Conservation (phyloP, 805 yeast species). For the Candida stauntonica region DNA sequence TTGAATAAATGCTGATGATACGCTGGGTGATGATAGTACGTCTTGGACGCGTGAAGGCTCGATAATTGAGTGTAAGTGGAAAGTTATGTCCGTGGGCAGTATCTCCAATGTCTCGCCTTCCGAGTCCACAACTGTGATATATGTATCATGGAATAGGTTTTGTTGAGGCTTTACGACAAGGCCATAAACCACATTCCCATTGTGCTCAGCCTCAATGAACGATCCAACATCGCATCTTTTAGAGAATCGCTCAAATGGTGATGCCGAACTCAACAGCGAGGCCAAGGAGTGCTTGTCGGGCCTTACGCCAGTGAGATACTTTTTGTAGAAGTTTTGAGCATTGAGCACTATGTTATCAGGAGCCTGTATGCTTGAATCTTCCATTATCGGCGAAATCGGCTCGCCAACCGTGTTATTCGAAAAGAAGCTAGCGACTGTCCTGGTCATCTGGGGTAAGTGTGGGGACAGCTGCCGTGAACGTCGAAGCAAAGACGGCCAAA, state of each 20-base stretch:
- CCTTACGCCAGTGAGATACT: neutral
- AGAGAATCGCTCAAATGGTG: neutral
- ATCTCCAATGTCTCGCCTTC: constrained; percentile 5
- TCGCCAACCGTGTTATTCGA: constrained; percentile 1
- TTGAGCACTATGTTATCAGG: neutral
- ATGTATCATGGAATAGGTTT: constrained; percentile 5
- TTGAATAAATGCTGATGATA: neutral
- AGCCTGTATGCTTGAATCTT: neutral
- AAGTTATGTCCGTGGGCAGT: constrained; percentile 9
- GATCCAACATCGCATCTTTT: constrained; percentile 10
- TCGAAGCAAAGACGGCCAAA: neutral
- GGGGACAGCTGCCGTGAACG: constrained; percentile 5
- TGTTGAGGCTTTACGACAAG: constrained; percentile 9
- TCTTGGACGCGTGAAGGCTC: neutral
- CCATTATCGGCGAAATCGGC: neutral
- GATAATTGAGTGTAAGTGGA: constrained; percentile 9
- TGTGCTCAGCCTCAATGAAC: constrained; percentile 8
- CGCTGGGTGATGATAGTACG: neutral
- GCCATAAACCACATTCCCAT: constrained; percentile 2
- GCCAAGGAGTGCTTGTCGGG: constrained; percentile 1
- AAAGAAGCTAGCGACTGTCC: constrained; percentile 7
- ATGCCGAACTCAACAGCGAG: neutral
- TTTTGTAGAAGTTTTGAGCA: neutral
- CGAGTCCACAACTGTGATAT: constrained; percentile 6
- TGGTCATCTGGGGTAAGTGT: constrained; percentile 4